Evolutionary conservation across 2,329 filamentous ascomycete species (phyloP).

Genomic region (Verticillium albo-atrum): DNA sequence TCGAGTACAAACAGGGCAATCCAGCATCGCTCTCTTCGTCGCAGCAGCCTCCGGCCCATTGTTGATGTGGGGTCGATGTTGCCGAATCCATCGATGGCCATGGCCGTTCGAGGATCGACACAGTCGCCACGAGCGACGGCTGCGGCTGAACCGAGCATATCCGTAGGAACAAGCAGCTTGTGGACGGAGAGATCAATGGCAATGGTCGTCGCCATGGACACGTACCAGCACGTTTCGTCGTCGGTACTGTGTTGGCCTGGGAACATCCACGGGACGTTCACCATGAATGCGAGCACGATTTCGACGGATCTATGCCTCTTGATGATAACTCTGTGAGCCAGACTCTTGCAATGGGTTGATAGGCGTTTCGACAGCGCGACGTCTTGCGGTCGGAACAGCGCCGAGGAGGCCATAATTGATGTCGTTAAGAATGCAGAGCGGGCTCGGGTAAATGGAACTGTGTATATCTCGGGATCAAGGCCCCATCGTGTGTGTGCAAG

Average conservation of each 20-base stretch:
- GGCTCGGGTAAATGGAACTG: conserved; percentile 57
- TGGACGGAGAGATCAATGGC: conserved; percentile 66
- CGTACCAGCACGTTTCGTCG: conserved; percentile 68
- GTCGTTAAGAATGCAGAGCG: conserved; percentile 70
- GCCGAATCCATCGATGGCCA: conserved; percentile 64
- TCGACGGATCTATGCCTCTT: conserved; percentile 65
- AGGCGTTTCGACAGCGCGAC: conserved; percentile 62
- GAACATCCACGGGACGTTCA: conserved; percentile 73
- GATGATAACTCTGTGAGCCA: conserved; percentile 58
- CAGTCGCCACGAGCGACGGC: conserved; percentile 55
- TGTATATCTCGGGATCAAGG: conserved; percentile 64
- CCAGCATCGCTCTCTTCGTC: conserved; percentile 65
- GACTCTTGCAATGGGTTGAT: conserved; percentile 56
- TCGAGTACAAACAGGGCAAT: conserved; percentile 69
- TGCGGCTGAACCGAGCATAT: conserved; percentile 37
- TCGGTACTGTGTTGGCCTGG: conserved; percentile 64
- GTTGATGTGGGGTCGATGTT: conserved; percentile 58
- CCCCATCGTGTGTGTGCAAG: conserved; percentile 72
- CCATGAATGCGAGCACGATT: conserved; percentile 70
- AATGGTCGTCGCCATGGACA: conserved; percentile 65
- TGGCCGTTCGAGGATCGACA: conserved; percentile 60
- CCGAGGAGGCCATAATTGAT: conserved; percentile 64
- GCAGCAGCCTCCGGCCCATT: conserved; percentile 55
- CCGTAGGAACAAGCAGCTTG: conserved; percentile 59
- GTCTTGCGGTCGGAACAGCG: conserved; percentile 61